Base-by-base conservation (phyloP, 768 basidiomycete genomes). In the Mycena olivaceomarginata region DNA sequence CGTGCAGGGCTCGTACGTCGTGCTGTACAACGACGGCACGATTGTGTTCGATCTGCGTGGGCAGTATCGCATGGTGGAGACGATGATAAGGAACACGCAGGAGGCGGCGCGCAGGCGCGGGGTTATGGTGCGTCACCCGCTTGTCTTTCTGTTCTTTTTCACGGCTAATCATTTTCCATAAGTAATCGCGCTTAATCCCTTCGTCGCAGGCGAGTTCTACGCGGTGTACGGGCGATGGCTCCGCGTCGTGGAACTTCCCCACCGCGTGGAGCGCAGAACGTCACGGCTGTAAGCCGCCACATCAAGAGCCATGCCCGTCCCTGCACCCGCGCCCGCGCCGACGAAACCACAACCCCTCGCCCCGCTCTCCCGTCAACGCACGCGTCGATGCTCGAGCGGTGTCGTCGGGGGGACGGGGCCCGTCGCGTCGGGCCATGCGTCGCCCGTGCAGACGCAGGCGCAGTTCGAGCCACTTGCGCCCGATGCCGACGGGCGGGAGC, bases 161-260 rank as follows among this genome's bases (percentile, higher is more conserved):
- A 31, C 22, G 31, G 31, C 57, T 31, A 7, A 59, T 5, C 37
- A 31, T 12, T 20, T 45, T 25, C 18, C 45, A 18, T 20, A n/a
- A 74, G 72, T 74, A 74, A 6, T 74, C 31, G 48, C 72, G 5
- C 25, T 74, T 16, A 74, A 67, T 15, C 72, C 72, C 1, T 66
- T 59, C 66, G 56, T 74, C 5, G 40, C 65, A 4, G 65, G 65
- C 2, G 72, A 74, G 37, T 74, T 37, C 45, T 74, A 74, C 31
- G 65, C 66, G 22, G 72, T 74, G 15, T 74, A 64, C 43, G 72
- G n/a, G 72, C 39, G 72, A 74, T 46, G 53, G 37, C 2, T 67
- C 65, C 16, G 48, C 66, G 18, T 40, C 53, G 45, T 74, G 72
- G 72, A 67, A 67, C 20, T 25, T 74, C 5, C 72, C 72, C 12